These are phyloP conservation scores for Ulvella scutata DNA, from an alignment of 139 green algal genomes.

Conservation along the genomic window DNA sequence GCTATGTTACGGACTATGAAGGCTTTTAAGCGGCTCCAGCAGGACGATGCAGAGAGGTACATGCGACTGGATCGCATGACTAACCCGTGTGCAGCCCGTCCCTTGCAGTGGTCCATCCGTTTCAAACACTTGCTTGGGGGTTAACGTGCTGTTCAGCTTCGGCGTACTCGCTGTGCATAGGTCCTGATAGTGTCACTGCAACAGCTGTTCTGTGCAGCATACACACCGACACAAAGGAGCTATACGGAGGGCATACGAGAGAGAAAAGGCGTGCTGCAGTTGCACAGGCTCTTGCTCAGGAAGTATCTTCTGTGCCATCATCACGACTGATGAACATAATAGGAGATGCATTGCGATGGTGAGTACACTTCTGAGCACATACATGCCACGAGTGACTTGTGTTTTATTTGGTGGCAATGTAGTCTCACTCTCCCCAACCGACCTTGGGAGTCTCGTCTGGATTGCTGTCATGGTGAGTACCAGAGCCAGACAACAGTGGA, in stretches of 20 bases:
- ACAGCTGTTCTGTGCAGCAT: constrained; percentile 23
- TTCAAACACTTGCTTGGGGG: too few relatives aligned
- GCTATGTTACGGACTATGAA: constrained; percentile 49
- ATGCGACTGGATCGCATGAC: constrained; percentile 68
- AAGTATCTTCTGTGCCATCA: constrained; percentile 76
- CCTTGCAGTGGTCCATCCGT: neutral
- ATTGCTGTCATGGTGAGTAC: too few relatives aligned
- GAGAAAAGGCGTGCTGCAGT: constrained; percentile 76
- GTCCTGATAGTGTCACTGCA: too few relatives aligned
- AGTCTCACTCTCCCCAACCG: too few relatives aligned
- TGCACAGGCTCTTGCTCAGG: constrained; percentile 53
- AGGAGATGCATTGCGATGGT: constrained; percentile 90
- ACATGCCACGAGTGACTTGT: neutral
- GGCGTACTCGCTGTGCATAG: too few relatives aligned
- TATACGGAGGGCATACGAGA: constrained; percentile 50
- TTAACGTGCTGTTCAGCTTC: too few relatives aligned
- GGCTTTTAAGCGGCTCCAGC: constrained; percentile 43
- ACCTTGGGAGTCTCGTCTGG: too few relatives aligned
- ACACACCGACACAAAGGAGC: constrained; percentile 68
- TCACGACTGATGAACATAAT: constrained; percentile 86
- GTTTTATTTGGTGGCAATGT: too few relatives aligned
- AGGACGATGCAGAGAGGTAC: constrained; percentile 57
- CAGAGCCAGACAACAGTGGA: too few relatives aligned
- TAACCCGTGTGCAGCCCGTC: neutral
- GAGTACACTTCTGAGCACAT: neutral